Conservation (phyloP, 768 basidiomycete species). For the Kwoniella newhampshirensis region DNA sequence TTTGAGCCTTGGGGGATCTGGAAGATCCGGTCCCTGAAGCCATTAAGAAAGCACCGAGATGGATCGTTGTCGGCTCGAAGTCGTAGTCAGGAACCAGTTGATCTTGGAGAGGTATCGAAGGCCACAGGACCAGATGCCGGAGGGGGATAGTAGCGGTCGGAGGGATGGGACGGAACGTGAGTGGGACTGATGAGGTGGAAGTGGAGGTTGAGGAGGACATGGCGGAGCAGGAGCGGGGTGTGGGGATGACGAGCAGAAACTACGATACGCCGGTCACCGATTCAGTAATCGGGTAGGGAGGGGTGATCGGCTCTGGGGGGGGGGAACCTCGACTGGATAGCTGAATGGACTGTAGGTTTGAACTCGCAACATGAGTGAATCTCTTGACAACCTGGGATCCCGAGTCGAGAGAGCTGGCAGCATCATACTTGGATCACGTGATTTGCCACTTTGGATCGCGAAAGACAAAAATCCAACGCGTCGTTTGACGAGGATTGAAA, state of each 20-base stretch:
- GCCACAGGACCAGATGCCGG: slow-evolving; percentile 29
- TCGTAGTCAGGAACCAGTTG: slow-evolving; percentile 26
- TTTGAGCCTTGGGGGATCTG: no score
- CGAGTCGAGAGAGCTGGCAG: no score
- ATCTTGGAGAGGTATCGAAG: slow-evolving; percentile 10
- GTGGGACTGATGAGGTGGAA: no score
- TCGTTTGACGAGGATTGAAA: slow-evolving; percentile 1
- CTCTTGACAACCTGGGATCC: no score
- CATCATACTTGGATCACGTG: slow-evolving; percentile 2
- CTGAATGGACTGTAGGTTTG: no score
- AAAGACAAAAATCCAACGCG: not conserved
- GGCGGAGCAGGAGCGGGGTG: not conserved
- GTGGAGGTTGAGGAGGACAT: not conserved
- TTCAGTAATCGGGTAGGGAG: no score
- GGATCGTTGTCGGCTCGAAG: slow-evolving; percentile 17
- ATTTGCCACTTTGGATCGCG: not conserved
- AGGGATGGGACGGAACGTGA: slow-evolving; percentile 16
- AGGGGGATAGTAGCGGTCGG: slow-evolving; percentile 15
- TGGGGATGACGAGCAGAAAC: no score
- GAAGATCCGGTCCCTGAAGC: no score
- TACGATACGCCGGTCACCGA: no score
- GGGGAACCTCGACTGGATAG: no score
- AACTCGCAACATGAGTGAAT: no score
- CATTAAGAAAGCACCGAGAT: slow-evolving; percentile 27
- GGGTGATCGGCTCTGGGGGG: no score